Evolutionary conservation across 192 early-diverging fungal genomes (phyloP), one percentile per base, ranked within the genome.

Genomic region (Coemansia sp.): DNA sequence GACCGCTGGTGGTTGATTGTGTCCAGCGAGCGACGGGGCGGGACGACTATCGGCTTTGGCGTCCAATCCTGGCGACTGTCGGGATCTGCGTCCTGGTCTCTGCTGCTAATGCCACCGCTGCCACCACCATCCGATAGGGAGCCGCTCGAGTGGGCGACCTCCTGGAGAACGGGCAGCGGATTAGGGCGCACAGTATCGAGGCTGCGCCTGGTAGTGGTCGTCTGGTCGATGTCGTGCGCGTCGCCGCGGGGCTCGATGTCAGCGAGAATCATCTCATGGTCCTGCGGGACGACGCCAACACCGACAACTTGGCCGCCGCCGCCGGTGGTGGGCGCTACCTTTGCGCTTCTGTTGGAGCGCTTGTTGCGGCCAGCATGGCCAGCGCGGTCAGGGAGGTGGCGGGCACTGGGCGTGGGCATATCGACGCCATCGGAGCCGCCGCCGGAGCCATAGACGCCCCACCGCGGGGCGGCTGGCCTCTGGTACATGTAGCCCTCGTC

Each of bases 221-320:
- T 55, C 35, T 50, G 54, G 42, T 22, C 43, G 4, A n/a, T 49
- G 23, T 57, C 25, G 15, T 29, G 23, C 17, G 9, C 9, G 11
- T 4, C 25, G 36, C 45, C 45, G 17, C 38, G 63, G 40, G 19
- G 9, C 4, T 57, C 49, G 17, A 29, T 50, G 20, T 40, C 57
- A 4, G 15, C 52, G 29, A 73, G 38, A 59, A 73, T 49, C 71
- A 73, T 60, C 52, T 71, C 77, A 3, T 68, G 54, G 36, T 75
- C 69, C 66, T 63, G 58, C 20, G 76, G 77, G 54, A 71, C 69
- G 15, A 80, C 73, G 19, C 77, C 77, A 46, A 80, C 54, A 22
- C 77, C 77, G 0, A 80, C 77, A 29, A 75, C 73, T 63, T 80
- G 69, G 19, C 74, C 78, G 20, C 68, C 50, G 41, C 76, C 76